Evolutionary conservation across 1,284 basidiomycete species (phyloP).

Genomic region (Pterulicium gracile): DNA sequence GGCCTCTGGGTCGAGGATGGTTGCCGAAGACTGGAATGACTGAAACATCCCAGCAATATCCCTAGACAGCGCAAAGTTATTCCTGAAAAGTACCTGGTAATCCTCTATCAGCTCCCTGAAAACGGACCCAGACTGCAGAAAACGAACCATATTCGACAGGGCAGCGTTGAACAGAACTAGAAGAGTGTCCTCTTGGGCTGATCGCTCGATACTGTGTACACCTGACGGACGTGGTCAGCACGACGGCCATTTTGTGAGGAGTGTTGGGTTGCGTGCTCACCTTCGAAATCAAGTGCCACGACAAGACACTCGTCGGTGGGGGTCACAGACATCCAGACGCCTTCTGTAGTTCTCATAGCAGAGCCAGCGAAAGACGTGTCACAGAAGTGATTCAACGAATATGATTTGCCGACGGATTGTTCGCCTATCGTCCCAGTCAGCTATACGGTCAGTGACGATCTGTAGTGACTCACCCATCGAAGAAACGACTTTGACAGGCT

Average conservation of each 20-base stretch:
- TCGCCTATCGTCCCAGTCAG: slow-evolving; percentile 23
- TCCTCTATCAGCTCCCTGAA: no score
- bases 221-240: slow-evolving; percentile 21
- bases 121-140: no score
- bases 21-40: slow-evolving; percentile 53
- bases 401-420: slow-evolving; percentile 56
- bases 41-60: slow-evolving; percentile 51
- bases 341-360: slow-evolving; percentile 59
- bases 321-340: slow-evolving; percentile 60
- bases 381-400: slow-evolving; percentile 47
- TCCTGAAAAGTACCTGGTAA: slow-evolving; percentile 46
- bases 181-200: slow-evolving; percentile 51
- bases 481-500: slow-evolving; percentile 54
- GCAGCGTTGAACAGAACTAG: slow-evolving; percentile 57
- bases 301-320: slow-evolving; percentile 43
- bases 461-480: slow-evolving; percentile 38
- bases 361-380: slow-evolving; percentile 59
- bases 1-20: slow-evolving; percentile 42
- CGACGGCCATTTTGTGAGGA: background rate
- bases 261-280: slow-evolving; percentile 16
- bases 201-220: slow-evolving; percentile 53
- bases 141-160: slow-evolving; percentile 44
- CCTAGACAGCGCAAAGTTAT: slow-evolving; percentile 50
- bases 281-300: slow-evolving; percentile 57
- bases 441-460: background rate